Base-by-base conservation (phyloP, 2,329 filamentous ascomycete genomes). In the Acrocalymma vagum region DNA sequence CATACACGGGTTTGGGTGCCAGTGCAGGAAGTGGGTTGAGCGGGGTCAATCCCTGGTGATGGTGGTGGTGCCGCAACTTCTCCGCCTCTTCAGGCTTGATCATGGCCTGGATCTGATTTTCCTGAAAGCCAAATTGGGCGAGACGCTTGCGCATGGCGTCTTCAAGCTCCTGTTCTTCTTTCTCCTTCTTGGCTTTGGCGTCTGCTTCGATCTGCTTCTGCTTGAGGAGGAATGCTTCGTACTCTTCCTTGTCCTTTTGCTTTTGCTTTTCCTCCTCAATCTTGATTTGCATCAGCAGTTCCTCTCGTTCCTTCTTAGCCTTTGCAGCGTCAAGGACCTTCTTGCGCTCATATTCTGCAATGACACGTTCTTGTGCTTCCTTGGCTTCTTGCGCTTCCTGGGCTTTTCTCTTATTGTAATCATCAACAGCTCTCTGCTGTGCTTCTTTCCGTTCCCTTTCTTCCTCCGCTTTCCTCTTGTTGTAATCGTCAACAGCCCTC, bases 21-120 rank as follows among this genome's bases (percentile, higher is more conserved):
- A 67, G 54, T n/a, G n/a, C n/a, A 32, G 59, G 63, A 16, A 69
- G 38, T 9, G 65, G 65, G 24, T 67, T 62, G 13, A n/a, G n/a
- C n/a, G n/a, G n/a, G n/a, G n/a, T n/a, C n/a, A n/a, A n/a, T n/a
- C n/a, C n/a, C n/a, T n/a, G n/a, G 36, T 48, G 46, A n/a, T 24
- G 22, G 8, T 24, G 22, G 22, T 24, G 22, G n/a, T 60, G 60
- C 21, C 65, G 63, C 16, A 71, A 49, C 23, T 73, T 65, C 45
- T 67, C 65, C 22, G 63, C 64, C 51, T 75, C 74, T 51, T 77
- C 72, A 10, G 75, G 72, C 41, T 75, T 70, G 30, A 78, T 65
- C 52, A 78, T 72, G 23, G 69, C 69, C 29, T 78, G 72, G 46
- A 78, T 78, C 44, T 75, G 72, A 43, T 73, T 70, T 34, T 75